These are phyloP conservation scores for Coprinellus micaceus DNA, from an alignment of 768 basidiomycete genomes.

Conservation along the genomic window DNA sequence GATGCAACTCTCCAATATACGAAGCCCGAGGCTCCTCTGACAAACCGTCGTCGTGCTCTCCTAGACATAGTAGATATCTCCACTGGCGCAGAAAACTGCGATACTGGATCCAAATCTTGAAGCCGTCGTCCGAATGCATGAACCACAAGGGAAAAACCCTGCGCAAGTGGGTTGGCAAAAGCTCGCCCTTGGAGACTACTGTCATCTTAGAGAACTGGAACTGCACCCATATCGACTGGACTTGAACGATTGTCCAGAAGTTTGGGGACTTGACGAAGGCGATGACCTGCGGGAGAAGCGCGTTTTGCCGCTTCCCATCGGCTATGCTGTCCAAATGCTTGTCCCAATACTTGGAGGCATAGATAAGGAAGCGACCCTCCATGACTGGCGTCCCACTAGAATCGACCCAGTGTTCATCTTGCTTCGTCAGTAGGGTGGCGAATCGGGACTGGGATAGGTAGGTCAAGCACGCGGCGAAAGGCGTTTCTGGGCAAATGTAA, in stretches of 20 bases:
- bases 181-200: background rate
- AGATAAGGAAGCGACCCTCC: conserved; percentile 23
- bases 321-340: conserved; percentile 23
- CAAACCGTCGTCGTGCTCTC: background rate
- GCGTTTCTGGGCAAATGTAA: conserved; percentile 13
- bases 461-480: conserved; percentile 22
- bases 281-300: conserved; percentile 12
- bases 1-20: conserved; percentile 23
- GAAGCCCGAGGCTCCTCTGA: conserved; percentile 5
- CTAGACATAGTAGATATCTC: conserved; percentile 19
- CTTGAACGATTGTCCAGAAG: conserved; percentile 28
- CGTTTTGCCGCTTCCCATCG: background rate
- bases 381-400: conserved; percentile 16
- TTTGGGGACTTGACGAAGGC: conserved; percentile 24
- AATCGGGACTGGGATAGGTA: conserved; percentile 23
- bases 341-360: conserved; percentile 31
- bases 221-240: conserved; percentile 29
- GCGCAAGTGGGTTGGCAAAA: background rate
- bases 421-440: conserved; percentile 14
- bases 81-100: conserved; percentile 24
- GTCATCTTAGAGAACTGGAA: conserved; percentile 21
- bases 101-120: conserved; percentile 19
- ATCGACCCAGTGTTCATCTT: conserved; percentile 21
- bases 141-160: conserved; percentile 27
- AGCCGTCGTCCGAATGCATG: conserved; percentile 4